Conservation (phyloP, 2,329 filamentous ascomycete species). For the Dactylonectria macrodidyma region DNA sequence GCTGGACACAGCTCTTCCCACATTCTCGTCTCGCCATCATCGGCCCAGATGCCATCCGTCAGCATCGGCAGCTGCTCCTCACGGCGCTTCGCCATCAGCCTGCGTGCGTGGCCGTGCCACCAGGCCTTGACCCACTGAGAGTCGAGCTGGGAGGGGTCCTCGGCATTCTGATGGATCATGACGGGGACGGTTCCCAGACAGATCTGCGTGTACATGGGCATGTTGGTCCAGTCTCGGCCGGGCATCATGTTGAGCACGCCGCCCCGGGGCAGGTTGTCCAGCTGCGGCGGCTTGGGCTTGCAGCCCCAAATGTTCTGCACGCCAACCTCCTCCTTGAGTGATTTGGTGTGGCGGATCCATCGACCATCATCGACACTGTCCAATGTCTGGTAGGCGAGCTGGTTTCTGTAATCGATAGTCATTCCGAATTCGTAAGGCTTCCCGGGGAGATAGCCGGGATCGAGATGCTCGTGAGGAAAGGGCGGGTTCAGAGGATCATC, state of each 20-base stretch:
- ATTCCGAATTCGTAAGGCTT: constrained; percentile 48
- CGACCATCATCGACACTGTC: constrained; percentile 44
- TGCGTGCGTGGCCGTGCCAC: constrained; percentile 41
- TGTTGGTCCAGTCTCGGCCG: constrained; percentile 41
- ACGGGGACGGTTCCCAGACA: constrained; percentile 48
- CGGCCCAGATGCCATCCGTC: constrained; percentile 32
- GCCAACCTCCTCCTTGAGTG: constrained; percentile 42
- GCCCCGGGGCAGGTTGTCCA: constrained; percentile 30
- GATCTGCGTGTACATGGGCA: constrained; percentile 49
- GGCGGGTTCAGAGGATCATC: constrained; percentile 43
- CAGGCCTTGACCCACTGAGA: constrained; percentile 46
- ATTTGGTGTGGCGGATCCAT: constrained; percentile 41
- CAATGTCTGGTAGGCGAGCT: constrained; percentile 45
- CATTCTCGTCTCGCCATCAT: constrained; percentile 32
- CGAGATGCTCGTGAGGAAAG: constrained; percentile 42
- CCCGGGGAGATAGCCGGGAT: constrained; percentile 37
- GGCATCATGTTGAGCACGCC: constrained; percentile 18
- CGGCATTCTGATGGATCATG: constrained; percentile 49
- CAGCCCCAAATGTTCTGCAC: constrained; percentile 41
- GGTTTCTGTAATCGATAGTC: constrained; percentile 48
- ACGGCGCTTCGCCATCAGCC: constrained; percentile 37
- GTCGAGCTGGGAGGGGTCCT: constrained; percentile 40
- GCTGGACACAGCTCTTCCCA: constrained; percentile 48
- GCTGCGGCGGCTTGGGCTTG: constrained; percentile 33
- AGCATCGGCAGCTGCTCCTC: constrained; percentile 33